Conservation (phyloP, 2,329 filamentous ascomycete species). For the Balansia obtecta region DNA sequence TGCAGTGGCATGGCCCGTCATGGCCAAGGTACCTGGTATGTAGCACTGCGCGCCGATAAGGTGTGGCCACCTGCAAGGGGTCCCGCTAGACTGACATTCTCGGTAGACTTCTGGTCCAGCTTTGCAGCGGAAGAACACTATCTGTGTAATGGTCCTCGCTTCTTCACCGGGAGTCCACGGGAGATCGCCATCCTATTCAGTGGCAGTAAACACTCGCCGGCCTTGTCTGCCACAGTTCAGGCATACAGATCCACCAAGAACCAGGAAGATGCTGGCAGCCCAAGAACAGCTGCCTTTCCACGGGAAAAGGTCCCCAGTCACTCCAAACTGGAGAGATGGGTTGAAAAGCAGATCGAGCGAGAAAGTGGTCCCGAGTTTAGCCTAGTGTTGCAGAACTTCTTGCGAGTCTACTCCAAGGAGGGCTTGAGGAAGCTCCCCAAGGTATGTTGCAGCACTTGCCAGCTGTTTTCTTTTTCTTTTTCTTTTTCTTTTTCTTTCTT, state of each 20-base stretch:
- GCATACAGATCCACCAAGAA: conserved; percentile 22
- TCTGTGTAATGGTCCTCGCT: conserved; percentile 21
- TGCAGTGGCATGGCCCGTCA: conserved; percentile 24
- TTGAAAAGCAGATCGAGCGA: conserved; percentile 23
- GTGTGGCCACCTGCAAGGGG: neutral
- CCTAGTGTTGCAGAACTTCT: conserved; percentile 23
- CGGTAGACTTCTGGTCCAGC: conserved; percentile 25
- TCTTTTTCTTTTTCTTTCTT: neutral
- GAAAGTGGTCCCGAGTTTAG: conserved; percentile 22
- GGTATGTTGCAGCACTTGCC: conserved; percentile 16
- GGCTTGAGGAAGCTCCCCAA: conserved; percentile 24
- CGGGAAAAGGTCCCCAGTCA: conserved; percentile 25
- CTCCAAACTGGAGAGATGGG: conserved; percentile 23
- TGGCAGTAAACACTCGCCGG: conserved; percentile 23
- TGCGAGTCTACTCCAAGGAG: conserved; percentile 23
- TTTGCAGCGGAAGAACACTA: conserved; percentile 22
- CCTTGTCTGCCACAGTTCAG: conserved; percentile 26
- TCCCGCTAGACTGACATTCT: conserved; percentile 9
- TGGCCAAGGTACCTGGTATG: conserved; percentile 25
- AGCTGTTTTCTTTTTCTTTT: neutral
- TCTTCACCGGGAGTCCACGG: conserved; percentile 23
- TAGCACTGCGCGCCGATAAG: conserved; percentile 5
- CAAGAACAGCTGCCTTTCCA: conserved; percentile 24
- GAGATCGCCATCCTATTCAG: conserved; percentile 25
- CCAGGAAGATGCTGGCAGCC: conserved; percentile 16